Evolutionary conservation across 2,329 filamentous ascomycete species (phyloP).

Genomic region (Nigrospora oryzae): DNA sequence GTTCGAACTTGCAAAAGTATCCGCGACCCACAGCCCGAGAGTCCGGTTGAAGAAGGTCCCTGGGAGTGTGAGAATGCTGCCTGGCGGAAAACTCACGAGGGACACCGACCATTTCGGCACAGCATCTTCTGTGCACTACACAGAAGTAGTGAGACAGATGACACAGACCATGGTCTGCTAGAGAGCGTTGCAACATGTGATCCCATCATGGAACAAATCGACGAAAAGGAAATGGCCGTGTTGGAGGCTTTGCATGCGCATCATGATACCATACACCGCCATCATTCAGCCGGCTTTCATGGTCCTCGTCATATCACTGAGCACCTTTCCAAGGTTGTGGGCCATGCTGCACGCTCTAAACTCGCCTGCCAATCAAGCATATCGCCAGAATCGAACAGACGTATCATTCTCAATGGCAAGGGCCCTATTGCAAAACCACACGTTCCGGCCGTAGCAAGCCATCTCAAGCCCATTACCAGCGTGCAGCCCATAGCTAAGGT

Average conservation of each 20-base stretch:
- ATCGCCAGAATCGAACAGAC: no score
- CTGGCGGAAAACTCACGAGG: conserved; percentile 19
- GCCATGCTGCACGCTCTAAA: background rate
- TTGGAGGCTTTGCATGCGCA: conserved; percentile 1
- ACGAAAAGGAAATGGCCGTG: background rate
- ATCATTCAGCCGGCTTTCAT: conserved; percentile 23
- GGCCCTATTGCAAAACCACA: no score
- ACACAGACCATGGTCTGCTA: background rate
- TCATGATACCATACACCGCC: conserved; percentile 8
- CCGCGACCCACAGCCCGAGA: no score
- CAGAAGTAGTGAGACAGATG: conserved; percentile 10
- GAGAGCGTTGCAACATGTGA: background rate
- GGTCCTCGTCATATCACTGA: conserved; percentile 24
- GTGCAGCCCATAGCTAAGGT: conserved; percentile 7
- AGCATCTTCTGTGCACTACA: conserved; percentile 20
- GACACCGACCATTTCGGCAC: conserved; percentile 20
- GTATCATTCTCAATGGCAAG: no score
- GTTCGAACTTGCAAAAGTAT: no score
- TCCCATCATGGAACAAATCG: background rate
- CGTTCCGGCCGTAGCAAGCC: background rate
- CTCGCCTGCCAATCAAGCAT: background rate
- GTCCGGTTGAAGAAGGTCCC: background rate
- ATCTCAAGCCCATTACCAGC: conserved; percentile 7
- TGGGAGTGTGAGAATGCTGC: conserved; percentile 17
- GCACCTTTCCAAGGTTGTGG: conserved; percentile 17